A percentile compares a stretch with the other conserved stretches of the same genome.
Conservation (phyloP, 495 filamentous ascomycete genomes). For the Bombardia bombarda region DNA sequence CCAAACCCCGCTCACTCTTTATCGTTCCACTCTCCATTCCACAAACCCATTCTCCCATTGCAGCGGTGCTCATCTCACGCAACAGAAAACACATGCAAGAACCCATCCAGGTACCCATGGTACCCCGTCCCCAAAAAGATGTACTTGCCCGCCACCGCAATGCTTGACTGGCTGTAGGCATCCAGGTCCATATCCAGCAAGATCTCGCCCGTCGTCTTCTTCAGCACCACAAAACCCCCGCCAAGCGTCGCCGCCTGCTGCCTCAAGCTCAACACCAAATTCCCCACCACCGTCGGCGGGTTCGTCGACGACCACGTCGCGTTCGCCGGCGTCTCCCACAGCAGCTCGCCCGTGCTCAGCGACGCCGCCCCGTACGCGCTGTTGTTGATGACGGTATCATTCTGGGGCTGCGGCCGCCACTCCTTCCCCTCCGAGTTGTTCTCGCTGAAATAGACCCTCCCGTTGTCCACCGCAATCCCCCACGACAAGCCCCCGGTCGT, state of each 20-base stretch:
- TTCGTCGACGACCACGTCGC: not conserved
- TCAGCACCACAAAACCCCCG: conserved; percentile 1
- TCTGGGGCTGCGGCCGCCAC: conserved; percentile 15
- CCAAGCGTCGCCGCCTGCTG: not conserved
- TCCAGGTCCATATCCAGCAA: not conserved
- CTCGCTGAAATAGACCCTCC: conserved; percentile 25
- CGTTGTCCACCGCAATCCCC: conserved; percentile 31
- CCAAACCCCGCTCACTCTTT: too few relatives aligned
- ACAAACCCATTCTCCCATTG: too few relatives aligned
- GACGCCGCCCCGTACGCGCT: conserved; percentile 25
- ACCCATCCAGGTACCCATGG: not conserved
- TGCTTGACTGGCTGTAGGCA: not conserved
- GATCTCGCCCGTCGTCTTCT: conserved; percentile 3
- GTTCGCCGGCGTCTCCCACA: conserved; percentile 1
- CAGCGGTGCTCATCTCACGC: too few relatives aligned
- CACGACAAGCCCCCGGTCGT: conserved; percentile 25
- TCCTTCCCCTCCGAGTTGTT: conserved; percentile 14
- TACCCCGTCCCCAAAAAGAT: conserved; percentile 7
- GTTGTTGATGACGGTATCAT: conserved; percentile 10
- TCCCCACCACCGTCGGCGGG: conserved; percentile 6
- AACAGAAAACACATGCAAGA: conserved; percentile 6
- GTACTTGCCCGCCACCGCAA: conserved; percentile 5
- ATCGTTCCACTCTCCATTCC: too few relatives aligned
- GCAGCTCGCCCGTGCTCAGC: conserved; percentile 12
- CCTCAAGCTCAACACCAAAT: conserved; percentile 1